Evolutionary conservation across 257 asterid species (phyloP).

Genomic region (Penstemon eatonii): DNA sequence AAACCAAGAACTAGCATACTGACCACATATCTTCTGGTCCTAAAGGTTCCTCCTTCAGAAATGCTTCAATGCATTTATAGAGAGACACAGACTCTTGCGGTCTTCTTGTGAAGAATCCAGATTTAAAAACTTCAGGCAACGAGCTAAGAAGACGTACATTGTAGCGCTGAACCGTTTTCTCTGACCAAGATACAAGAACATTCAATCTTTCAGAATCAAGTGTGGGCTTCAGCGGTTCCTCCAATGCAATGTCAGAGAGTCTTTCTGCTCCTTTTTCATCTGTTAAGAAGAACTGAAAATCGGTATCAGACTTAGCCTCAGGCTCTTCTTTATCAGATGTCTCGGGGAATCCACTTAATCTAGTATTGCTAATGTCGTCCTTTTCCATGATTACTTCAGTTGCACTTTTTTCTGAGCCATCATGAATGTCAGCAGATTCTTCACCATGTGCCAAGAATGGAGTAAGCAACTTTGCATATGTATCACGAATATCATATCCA

Average conservation of each 20-base stretch:
- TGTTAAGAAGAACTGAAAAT: constrained; percentile 62
- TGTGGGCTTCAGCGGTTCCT: constrained; percentile 50
- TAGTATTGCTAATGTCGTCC: constrained; percentile 36
- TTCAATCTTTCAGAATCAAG: constrained; percentile 45
- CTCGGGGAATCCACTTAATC: constrained; percentile 36
- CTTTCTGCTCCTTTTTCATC: constrained; percentile 60
- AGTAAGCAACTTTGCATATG: constrained; percentile 52
- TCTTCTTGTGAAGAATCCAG: constrained; percentile 57
- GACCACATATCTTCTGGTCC: constrained; percentile 99
- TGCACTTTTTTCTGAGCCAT: constrained; percentile 31
- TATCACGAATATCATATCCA: constrained; percentile 59
- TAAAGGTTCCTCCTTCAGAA: constrained; percentile 94
- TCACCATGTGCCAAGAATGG: constrained; percentile 55
- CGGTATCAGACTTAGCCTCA: constrained; percentile 38
- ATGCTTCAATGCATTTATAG: constrained; percentile 92
- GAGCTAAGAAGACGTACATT: constrained; percentile 48
- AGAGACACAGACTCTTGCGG: constrained; percentile 83
- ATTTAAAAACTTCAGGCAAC: constrained; percentile 79
- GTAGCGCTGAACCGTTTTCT: constrained; percentile 48
- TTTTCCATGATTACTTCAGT: constrained; percentile 40
- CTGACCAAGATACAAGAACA: constrained; percentile 80
- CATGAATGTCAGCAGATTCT: constrained; percentile 33
- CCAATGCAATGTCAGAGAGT: constrained; percentile 51
- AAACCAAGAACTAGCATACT: constrained; percentile 40
- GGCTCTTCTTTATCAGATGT: constrained; percentile 43